These are phyloP conservation scores for Eimeria falciformis DNA, from an alignment of 169 alveolate species.

Conservation along the genomic window DNA sequence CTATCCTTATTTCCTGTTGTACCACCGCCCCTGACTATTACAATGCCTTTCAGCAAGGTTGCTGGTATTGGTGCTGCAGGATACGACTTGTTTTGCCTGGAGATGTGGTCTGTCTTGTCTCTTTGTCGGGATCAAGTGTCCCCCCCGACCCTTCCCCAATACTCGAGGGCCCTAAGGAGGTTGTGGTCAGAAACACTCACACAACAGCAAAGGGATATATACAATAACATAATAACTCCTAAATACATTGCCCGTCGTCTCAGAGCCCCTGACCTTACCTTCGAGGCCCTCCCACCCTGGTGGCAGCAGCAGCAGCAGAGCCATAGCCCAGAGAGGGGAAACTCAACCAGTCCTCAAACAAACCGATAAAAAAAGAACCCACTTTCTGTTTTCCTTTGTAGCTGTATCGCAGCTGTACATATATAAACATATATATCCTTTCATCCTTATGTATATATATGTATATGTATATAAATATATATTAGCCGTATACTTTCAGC, in stretches of 20 bases:
- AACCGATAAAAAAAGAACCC: neutral
- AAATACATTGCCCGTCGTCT: conserved; percentile 71
- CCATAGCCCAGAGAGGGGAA: conserved; percentile 44
- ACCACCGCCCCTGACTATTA: neutral
- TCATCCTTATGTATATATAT: too few relatives aligned
- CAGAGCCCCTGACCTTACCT: conserved; percentile 58
- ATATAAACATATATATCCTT: too few relatives aligned
- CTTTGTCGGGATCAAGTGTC: conserved; percentile 77
- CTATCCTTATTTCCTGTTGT: too few relatives aligned
- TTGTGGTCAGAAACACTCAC: conserved; percentile 75
- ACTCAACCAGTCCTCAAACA: conserved; percentile 22
- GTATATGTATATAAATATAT: too few relatives aligned
- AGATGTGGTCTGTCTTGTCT: conserved; percentile 75
- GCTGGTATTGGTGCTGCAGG: conserved; percentile 31
- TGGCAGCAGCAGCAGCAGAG: conserved; percentile 61
- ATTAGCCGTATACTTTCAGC: too few relatives aligned
- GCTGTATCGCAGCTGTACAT: conserved; percentile 59
- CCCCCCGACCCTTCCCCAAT: conserved; percentile 62
- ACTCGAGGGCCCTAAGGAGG: conserved; percentile 31
- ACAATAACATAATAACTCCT: conserved; percentile 65
- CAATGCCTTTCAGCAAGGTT: neutral
- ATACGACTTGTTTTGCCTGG: conserved; percentile 72
- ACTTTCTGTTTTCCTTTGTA: neutral
- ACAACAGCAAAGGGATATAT: conserved; percentile 70
- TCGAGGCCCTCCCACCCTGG: conserved; percentile 73